Base-by-base conservation (phyloP, 192 early-diverging fungal genomes). In the Allomyces arbusculus region DNA sequence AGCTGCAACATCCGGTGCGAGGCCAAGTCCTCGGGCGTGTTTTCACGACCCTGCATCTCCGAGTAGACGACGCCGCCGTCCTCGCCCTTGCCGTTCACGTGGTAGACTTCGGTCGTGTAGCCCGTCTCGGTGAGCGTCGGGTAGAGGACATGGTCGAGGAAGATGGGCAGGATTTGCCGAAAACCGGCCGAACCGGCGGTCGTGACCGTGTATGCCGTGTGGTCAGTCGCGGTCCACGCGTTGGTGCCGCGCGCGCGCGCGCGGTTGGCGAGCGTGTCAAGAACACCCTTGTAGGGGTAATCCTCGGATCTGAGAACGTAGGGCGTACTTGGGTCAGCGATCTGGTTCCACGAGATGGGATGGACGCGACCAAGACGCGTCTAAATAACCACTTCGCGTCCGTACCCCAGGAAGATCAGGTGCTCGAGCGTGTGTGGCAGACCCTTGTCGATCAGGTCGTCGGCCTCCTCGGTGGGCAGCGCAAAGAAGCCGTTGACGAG, bases 51-150 rank as follows among this genome's bases (percentile, higher is more conserved):
- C 74, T 84, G 82, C 82, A 84, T 84, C 66, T 84, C 82, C 63
- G 72, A 73, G 65, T 84, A 84, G n/a, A 84, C 82, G 45, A 83
- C 71, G 74, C 82, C 82, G n/a, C 80, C 80, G 69, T 84, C 72
- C 73, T 84, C 80, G 22, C 80, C 82, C 24, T 82, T 78, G 19
- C 79, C 82, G 64, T 82, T 84, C 58, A 84, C 78, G 67, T 84
- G 77, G 71, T 84, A 58, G 12, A 28, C 79, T 65, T 84, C 82
- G 20, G 82, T 84, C 70, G 79, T 74, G 66, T 78, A 82, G 12
- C 76, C 80, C 40, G 70, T 76, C 44, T 82, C 77, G 14, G 79
- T 82, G 50, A 84, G 73, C 0, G 82, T 84, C 45, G 82, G 82
- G 70, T 82, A 84, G 23, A 84, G 43, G 63, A 84, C 76, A 62